These are phyloP conservation scores for Heterobasidion occidentale DNA, from an alignment of 1,284 basidiomycete species.

Conservation along the genomic window DNA sequence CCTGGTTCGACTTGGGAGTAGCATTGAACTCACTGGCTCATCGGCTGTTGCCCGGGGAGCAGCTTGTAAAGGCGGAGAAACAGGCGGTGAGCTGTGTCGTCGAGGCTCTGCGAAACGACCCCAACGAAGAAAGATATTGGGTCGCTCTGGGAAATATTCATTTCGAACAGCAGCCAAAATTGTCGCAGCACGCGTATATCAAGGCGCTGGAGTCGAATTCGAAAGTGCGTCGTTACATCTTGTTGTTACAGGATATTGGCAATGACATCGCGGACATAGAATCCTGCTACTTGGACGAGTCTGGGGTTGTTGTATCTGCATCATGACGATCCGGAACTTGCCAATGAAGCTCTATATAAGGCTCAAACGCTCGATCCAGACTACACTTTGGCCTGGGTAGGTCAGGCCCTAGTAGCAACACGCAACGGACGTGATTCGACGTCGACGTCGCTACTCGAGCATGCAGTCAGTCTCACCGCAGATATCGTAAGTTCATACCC, in stretches of 20 bases:
- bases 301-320: constrained; percentile 88
- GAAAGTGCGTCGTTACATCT: constrained; percentile 42
- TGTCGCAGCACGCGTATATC: constrained; percentile 90
- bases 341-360: constrained; percentile 80
- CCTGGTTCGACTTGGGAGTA: constrained; percentile 75
- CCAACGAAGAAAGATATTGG: constrained; percentile 78
- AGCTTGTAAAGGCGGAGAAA: constrained; percentile 29
- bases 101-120: constrained; percentile 70
- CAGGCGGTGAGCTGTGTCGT: constrained; percentile 62
- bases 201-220: constrained; percentile 80
- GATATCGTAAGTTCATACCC: constrained; percentile 50
- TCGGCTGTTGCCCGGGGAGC: constrained; percentile 21
- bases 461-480: constrained; percentile 70
- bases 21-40: constrained; percentile 50
- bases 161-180: constrained; percentile 59
- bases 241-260: background rate
- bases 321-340: constrained; percentile 76
- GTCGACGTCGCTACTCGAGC: constrained; percentile 71
- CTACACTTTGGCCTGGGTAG: constrained; percentile 87
- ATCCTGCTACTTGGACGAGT: constrained; percentile 78
- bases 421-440: constrained; percentile 57
- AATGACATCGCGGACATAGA: constrained; percentile 32
- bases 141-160: constrained; percentile 70
- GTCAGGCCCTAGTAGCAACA: constrained; percentile 80
- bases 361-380: constrained; percentile 93